A percentile compares a stretch with the other conserved stretches of the same genome.
phyloP scores from a whole-genome alignment of 768 basidiomycete species.

The Boletus speciosus region DNA sequence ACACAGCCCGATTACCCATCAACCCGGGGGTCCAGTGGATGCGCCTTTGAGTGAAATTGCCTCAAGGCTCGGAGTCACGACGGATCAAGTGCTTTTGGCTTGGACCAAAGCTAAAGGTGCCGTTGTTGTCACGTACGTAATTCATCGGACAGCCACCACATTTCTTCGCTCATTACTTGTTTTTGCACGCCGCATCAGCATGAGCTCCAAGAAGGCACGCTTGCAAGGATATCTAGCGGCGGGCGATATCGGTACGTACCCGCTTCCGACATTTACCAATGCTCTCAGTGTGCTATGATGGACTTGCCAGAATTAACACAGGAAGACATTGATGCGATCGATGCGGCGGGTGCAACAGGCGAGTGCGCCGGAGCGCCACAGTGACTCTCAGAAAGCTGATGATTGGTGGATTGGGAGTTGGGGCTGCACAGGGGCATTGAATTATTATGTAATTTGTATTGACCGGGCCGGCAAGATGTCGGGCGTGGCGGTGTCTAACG shows the following conservation, averaged over 20 bases:
- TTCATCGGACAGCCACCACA: background rate
- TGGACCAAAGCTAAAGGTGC: slow-evolving; percentile 71
- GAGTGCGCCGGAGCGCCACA: background rate
- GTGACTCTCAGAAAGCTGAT: too few relatives aligned
- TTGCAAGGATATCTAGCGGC: slow-evolving; percentile 66
- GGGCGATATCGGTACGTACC: slow-evolving; percentile 52
- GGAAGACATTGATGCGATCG: slow-evolving; percentile 53
- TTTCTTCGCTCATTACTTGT: background rate
- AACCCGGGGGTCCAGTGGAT: slow-evolving; percentile 57
- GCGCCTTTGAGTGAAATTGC: slow-evolving; percentile 54
- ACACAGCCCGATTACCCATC: too few relatives aligned
- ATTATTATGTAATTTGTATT: background rate
- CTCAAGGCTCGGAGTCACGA: slow-evolving; percentile 43
- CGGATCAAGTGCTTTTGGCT: slow-evolving; percentile 67
- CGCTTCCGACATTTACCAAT: background rate
- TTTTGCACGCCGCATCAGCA: slow-evolving; percentile 32
- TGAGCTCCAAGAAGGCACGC: slow-evolving; percentile 62
- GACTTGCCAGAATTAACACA: slow-evolving; percentile 41
- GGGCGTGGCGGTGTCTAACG: background rate
- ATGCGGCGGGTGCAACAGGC: slow-evolving; percentile 47
- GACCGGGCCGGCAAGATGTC: background rate
- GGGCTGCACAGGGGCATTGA: background rate
- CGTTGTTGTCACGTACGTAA: slow-evolving; percentile 56
- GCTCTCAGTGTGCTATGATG: background rate
- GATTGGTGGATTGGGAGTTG: too few relatives aligned